Percentiles rank a stretch among this genome's conserved stretches.
These are phyloP conservation scores for Spinellus fusiger DNA, from an alignment of 192 early-diverging fungal species.

Conservation along the genomic window DNA sequence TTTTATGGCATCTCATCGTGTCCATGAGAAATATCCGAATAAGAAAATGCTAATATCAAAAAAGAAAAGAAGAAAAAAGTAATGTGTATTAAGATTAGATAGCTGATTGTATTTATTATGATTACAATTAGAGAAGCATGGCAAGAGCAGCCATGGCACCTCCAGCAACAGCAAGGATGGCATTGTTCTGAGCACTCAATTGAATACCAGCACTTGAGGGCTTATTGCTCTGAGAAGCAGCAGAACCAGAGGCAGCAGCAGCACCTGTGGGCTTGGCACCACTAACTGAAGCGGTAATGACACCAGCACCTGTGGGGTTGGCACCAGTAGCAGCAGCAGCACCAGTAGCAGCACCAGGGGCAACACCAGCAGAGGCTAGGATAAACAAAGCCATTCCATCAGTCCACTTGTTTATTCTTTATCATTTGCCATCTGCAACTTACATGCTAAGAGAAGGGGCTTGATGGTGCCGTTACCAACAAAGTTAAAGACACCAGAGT, in stretches of 20 bases:
- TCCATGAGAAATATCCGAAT: too few relatives aligned
- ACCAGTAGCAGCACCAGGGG: not conserved
- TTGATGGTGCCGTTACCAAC: conserved; percentile 17
- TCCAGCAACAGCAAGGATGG: conserved; percentile 7
- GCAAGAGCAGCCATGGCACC: conserved; percentile 23
- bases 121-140: conserved; percentile 4
- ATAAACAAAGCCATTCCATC: not conserved
- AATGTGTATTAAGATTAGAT: not conserved
- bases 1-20: too few relatives aligned
- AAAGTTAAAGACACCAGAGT: conserved; percentile 30
- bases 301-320: not conserved
- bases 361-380: not conserved
- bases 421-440: not conserved
- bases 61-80: too few relatives aligned
- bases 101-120: not conserved
- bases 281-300: not conserved
- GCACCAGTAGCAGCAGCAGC: conserved; percentile 5
- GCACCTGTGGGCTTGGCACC: not conserved
- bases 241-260: not conserved
- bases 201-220: conserved; percentile 4
- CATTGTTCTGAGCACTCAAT: conserved; percentile 1
- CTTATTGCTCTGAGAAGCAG: not conserved
- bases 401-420: not conserved
- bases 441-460: conserved; percentile 16
- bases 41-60: not conserved